Percentiles rank a stretch among this genome's conserved stretches.
These are phyloP conservation scores for Teratosphaeria gauchensis DNA, from an alignment of 2,329 filamentous ascomycete species.

Conservation along the genomic window DNA sequence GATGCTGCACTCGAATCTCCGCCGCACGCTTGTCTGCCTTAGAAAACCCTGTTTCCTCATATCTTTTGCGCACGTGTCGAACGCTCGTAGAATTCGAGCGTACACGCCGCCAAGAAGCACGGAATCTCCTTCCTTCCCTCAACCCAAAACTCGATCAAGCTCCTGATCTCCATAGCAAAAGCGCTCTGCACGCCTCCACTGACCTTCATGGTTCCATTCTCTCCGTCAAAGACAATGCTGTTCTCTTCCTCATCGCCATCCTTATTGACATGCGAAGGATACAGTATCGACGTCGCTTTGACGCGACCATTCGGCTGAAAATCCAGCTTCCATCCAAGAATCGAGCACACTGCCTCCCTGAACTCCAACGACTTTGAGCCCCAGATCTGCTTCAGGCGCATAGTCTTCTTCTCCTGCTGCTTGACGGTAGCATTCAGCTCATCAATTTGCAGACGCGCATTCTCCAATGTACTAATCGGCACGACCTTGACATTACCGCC, in stretches of 20 bases:
- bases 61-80: constrained; percentile 22
- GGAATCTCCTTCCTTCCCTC: constrained; percentile 88
- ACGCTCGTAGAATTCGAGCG: constrained; percentile 85
- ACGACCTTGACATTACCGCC: constrained; percentile 51
- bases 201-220: constrained; percentile 96
- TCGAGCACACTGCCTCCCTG: constrained; percentile 83
- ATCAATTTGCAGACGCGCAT: constrained; percentile 63
- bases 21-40: not conserved
- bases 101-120: constrained; percentile 82
- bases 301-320: constrained; percentile 98
- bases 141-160: constrained; percentile 92
- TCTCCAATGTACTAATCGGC: constrained; percentile 65
- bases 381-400: constrained; percentile 88
- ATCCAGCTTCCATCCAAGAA: constrained; percentile 88
- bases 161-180: constrained; percentile 76
- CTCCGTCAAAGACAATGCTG: constrained; percentile 74
- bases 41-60: constrained; percentile 1
- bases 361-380: constrained; percentile 85
- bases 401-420: constrained; percentile 67
- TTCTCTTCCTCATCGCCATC: constrained; percentile 45
- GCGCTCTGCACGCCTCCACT: constrained; percentile 76
- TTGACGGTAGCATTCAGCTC: constrained; percentile 44
- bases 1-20: not conserved
- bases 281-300: constrained; percentile 78
- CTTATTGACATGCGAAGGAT: constrained; percentile 38